Evolutionary conservation across 805 yeast species (phyloP).

Genomic region (Candida argentea): DNA sequence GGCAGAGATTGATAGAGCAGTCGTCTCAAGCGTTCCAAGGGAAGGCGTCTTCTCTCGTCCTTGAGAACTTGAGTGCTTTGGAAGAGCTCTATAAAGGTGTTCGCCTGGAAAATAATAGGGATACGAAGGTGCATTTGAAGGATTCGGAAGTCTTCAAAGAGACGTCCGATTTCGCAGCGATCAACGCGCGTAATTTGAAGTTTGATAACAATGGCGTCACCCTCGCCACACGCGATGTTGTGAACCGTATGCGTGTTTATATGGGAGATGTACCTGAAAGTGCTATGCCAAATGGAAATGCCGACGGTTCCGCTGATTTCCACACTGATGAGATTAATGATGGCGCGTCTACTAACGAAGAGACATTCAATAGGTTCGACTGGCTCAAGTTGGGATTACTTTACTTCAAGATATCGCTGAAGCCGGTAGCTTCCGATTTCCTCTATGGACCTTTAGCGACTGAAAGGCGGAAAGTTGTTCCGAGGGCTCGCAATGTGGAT

Average conservation of each 20-base stretch:
- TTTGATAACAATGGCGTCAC: slow-evolving; percentile 47
- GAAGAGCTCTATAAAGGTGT: slow-evolving; percentile 37
- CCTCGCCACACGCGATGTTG: slow-evolving; percentile 39
- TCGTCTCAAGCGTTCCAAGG: slow-evolving; percentile 46
- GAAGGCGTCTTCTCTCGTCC: slow-evolving; percentile 43
- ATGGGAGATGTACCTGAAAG: slow-evolving; percentile 6
- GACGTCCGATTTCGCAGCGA: slow-evolving; percentile 51
- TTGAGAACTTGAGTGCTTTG: slow-evolving; percentile 32
- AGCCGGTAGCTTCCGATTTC: slow-evolving; percentile 47
- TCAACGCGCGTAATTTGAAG: slow-evolving; percentile 52
- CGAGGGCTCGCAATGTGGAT: slow-evolving; percentile 23
- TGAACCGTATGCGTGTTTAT: slow-evolving; percentile 25
- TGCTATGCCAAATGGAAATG: slow-evolving; percentile 1
- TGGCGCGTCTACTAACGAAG: slow-evolving; percentile 8
- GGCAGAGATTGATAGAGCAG: slow-evolving; percentile 18
- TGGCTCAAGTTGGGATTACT: slow-evolving; percentile 54
- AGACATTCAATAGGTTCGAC: slow-evolving; percentile 36
- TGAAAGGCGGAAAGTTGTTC: slow-evolving; percentile 38
- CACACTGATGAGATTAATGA: slow-evolving; percentile 6
- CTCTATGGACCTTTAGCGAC: slow-evolving; percentile 62
- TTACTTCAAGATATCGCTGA: slow-evolving; percentile 34
- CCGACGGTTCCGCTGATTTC: slow-evolving; percentile 8
- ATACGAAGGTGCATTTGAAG: slow-evolving; percentile 27
- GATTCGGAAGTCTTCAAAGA: slow-evolving; percentile 58
- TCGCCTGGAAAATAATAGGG: slow-evolving; percentile 22